Conservation (phyloP, 305 asterid species). For the Plantago lanceolata region DNA sequence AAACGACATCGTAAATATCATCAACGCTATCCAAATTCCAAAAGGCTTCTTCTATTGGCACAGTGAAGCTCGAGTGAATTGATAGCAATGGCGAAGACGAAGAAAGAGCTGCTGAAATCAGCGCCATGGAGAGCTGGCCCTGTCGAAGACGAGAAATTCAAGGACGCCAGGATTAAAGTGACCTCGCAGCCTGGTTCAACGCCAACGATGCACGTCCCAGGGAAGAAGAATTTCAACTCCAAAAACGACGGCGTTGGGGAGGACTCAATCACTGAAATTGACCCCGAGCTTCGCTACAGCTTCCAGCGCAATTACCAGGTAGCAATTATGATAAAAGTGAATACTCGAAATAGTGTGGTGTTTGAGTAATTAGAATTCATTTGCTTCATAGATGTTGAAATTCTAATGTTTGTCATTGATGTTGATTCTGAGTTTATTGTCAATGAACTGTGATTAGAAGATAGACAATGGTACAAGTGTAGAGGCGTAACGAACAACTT, state of each 20-base stretch:
- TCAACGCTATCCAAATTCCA: not conserved
- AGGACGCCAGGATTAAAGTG: constrained; percentile 68
- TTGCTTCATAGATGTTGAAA: no score
- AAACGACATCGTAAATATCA: not conserved
- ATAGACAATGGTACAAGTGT: no score
- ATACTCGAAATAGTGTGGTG: no score
- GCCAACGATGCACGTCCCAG: constrained; percentile 79
- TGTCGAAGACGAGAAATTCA: constrained; percentile 58
- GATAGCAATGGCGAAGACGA: constrained; percentile 52
- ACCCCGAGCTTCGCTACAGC: constrained; percentile 89
- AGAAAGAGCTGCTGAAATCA: constrained; percentile 83
- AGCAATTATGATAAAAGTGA: not conserved
- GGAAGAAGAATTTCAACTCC: constrained; percentile 45
- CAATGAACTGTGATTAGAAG: no score
- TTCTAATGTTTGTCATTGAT: no score
- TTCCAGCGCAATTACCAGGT: constrained; percentile 96
- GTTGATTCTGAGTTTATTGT: no score
- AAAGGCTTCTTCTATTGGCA: not conserved
- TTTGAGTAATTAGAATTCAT: no score
- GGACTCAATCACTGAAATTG: constrained; percentile 62
- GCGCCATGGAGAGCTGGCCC: constrained; percentile 88
- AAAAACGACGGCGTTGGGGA: constrained; percentile 34
- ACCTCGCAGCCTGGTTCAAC: constrained; percentile 83
- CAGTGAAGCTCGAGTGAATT: not conserved
- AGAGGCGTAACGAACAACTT: not conserved